Evolutionary conservation across 106 monocot species (phyloP), one percentile per base, ranked within the genome.

Genomic region (Acanthochlamys bracteata): DNA sequence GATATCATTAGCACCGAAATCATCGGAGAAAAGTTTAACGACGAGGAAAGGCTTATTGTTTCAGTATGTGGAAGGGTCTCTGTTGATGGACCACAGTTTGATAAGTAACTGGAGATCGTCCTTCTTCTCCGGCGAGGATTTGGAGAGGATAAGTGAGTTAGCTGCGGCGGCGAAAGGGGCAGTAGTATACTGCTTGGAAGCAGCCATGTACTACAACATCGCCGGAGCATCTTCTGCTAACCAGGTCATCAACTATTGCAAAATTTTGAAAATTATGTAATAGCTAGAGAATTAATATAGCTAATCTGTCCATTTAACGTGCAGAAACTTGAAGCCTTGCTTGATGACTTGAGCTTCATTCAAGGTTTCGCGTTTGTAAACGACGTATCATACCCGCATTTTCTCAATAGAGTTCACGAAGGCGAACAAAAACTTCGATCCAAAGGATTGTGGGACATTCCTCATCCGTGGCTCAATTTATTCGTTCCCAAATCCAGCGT

Each of bases 381-480:
- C 0, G 90, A 95, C 55, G 21, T 90, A 0, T 52, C 86, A 10
- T 95, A 95, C 74, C 68, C 80, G 10, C 83, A 82, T 20, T 95
- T 95, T 75, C 74, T 95, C 7, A 78, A 95, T 66, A 58, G 94
- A 6, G 94, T 95, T 12, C 89, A 86, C 68, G 62, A 69, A 55
- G 82, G 73, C 9, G 94, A 95, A 69, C 25, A 82, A 67, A 86
- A 80, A 63, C 75, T 95, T 45, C 63, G 82, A 67, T 71, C 74
- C 0, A 82, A 82, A 74, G 84, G 84, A 22, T 65, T 86, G 57
- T 95, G 90, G 94, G 89, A 89, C 46, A 86, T 94, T 25, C 86
- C 94, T 0, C 94, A 94, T 60, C 94, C 94, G 0, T 95, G 94
- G 94, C 84, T 95, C 22, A 95, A 90, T 60, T 64, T 95, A 60